These are phyloP conservation scores for Magnolia changhungtana DNA, from an alignment of 164 flowering plant genomes.

Conservation along the genomic window DNA sequence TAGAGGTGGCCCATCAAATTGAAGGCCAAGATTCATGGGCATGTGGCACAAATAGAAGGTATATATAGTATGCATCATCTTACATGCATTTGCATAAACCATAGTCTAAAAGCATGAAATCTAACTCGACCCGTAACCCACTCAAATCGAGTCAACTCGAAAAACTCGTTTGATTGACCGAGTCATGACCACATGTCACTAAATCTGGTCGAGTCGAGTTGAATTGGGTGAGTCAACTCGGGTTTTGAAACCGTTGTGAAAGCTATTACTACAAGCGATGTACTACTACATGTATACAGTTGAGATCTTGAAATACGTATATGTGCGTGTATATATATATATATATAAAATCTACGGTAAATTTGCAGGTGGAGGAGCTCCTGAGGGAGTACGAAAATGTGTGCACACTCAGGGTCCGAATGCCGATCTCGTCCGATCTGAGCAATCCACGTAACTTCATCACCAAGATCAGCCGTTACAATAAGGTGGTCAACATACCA, in stretches of 20 bases:
- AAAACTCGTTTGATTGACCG: too few species aligned
- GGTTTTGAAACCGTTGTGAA: background rate
- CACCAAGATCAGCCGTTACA: constrained; percentile 22
- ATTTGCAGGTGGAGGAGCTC: constrained; percentile 29
- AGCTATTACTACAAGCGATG: background rate
- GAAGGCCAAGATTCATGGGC: too few species aligned
- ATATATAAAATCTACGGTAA: background rate
- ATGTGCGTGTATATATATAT: too few species aligned
- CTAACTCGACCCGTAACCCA: too few species aligned
- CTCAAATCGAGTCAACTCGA: too few species aligned
- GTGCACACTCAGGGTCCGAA: constrained; percentile 28
- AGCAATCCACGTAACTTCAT: constrained; percentile 29
- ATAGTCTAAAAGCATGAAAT: too few species aligned
- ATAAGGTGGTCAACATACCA: constrained; percentile 25
- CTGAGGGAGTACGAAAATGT: constrained; percentile 26
- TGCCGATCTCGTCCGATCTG: constrained; percentile 33
- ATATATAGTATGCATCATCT: too few species aligned
- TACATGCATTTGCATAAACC: too few species aligned
- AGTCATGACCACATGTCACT: too few species aligned
- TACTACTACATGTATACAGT: background rate
- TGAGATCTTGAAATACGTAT: background rate
- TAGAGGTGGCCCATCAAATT: too few species aligned
- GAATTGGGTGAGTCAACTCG: background rate
- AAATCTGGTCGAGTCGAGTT: too few species aligned
- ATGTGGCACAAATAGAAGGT: too few species aligned